phyloP scores from a whole-genome alignment of 805 yeast genomes.

The Brettanomyces naardenensis region DNA sequence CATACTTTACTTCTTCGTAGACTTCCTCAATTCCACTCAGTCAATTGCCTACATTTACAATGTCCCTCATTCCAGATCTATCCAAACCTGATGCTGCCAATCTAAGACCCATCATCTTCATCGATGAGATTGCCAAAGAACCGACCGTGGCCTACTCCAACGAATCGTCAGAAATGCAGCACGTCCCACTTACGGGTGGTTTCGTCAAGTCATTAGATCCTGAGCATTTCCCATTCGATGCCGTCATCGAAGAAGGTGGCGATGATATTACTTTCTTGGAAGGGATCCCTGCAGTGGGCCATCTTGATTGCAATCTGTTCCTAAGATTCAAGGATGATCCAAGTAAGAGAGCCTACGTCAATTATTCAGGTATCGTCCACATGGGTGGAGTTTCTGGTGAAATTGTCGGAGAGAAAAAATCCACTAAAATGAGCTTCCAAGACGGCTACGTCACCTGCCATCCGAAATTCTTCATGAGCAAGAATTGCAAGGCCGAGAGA shows the following conservation, averaged over 20 bases:
- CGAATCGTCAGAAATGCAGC: constrained; percentile 19
- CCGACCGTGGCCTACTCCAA: constrained; percentile 24
- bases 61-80: constrained; percentile 15
- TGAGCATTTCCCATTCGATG: constrained; percentile 30
- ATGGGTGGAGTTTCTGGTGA: constrained; percentile 27
- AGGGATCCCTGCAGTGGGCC: constrained; percentile 20
- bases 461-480: constrained; percentile 38
- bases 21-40: too few relatives aligned
- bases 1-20: too few relatives aligned
- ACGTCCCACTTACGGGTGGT: constrained; percentile 28
- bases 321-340: constrained; percentile 29
- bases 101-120: constrained; percentile 30
- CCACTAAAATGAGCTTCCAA: constrained; percentile 28
- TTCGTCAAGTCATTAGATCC: constrained; percentile 30
- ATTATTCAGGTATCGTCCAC: constrained; percentile 43
- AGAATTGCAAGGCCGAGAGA: constrained; percentile 32
- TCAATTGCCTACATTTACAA: too few relatives aligned
- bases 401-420: constrained; percentile 27
- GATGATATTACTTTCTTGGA: constrained; percentile 38
- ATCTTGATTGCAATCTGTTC: constrained; percentile 42
- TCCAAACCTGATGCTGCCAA: constrained; percentile 16
- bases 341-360: constrained; percentile 31
- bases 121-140: constrained; percentile 29
- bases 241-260: constrained; percentile 30
- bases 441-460: constrained; percentile 43